phyloP scores from a whole-genome alignment of 2,329 filamentous ascomycete species.

The Trichophyton verrucosum region DNA sequence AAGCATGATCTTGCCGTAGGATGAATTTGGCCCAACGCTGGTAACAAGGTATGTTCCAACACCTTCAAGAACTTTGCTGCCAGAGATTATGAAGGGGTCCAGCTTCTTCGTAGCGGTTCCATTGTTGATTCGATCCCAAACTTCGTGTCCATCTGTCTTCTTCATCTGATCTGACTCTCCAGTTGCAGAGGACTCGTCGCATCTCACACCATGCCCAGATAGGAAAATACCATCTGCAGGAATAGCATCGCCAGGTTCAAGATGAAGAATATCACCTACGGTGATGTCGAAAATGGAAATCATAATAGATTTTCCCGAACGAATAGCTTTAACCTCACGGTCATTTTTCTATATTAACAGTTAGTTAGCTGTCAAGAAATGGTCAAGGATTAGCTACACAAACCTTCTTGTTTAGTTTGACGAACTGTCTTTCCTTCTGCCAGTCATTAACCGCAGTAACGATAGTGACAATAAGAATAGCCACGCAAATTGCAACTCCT shows the following conservation, averaged over 20 bases:
- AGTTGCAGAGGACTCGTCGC: constrained; percentile 61
- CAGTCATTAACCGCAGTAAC: constrained; percentile 55
- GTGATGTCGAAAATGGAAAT: constrained; percentile 55
- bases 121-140: constrained; percentile 44
- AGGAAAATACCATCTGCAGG: constrained; percentile 61
- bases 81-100: constrained; percentile 69
- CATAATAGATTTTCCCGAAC: constrained; percentile 52
- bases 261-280: constrained; percentile 56
- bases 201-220: constrained; percentile 52
- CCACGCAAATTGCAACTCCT: constrained; percentile 53
- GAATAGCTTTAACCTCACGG: constrained; percentile 52
- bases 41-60: constrained; percentile 64
- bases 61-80: constrained; percentile 63
- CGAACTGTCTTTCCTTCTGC: constrained; percentile 56
- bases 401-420: constrained; percentile 44
- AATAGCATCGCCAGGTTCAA: constrained; percentile 57
- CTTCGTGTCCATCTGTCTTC: constrained; percentile 50
- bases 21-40: constrained; percentile 59
- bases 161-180: constrained; percentile 62
- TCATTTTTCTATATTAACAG: constrained; percentile 45
- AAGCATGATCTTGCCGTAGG: constrained; percentile 64
- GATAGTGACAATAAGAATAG: constrained; percentile 51
- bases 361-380: constrained; percentile 5
- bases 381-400: constrained; percentile 9
- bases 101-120: constrained; percentile 43